Evolutionary conservation across 1,139 yeast species (phyloP).

Genomic region (Arxiozyma bovina): DNA sequence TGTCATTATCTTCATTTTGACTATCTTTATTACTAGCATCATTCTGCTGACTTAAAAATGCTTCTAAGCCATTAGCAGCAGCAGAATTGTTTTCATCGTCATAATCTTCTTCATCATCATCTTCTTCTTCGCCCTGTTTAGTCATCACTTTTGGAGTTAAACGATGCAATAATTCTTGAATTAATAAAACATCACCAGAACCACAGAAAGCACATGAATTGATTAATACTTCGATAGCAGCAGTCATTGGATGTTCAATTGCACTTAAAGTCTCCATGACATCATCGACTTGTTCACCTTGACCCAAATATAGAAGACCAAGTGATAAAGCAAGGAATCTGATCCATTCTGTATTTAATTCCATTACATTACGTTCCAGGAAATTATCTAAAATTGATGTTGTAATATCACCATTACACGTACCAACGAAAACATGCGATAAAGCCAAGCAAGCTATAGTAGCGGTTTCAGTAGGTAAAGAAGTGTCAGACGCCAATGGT

Average conservation of each 20-base stretch:
- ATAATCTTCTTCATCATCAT: constrained; percentile 40
- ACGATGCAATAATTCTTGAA: constrained; percentile 84
- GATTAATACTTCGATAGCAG: constrained; percentile 81
- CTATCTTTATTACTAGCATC: constrained; percentile 11
- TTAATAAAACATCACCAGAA: constrained; percentile 92
- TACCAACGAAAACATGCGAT: constrained; percentile 92
- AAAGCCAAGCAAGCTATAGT: constrained; percentile 84
- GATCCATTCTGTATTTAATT: constrained; percentile 77
- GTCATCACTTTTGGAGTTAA: constrained; percentile 55
- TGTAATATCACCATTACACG: constrained; percentile 90
- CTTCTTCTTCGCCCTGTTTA: constrained; percentile 38
- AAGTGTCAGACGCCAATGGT: constrained; percentile 82
- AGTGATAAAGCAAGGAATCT: constrained; percentile 87
- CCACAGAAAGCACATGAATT: constrained; percentile 96
- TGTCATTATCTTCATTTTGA: constrained; percentile 15
- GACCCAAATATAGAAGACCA: constrained; percentile 88
- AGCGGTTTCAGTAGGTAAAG: constrained; percentile 66
- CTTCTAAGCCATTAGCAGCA: constrained; percentile 25
- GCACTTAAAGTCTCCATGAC: constrained; percentile 92
- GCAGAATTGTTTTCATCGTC: constrained; percentile 13
- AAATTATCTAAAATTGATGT: constrained; percentile 84
- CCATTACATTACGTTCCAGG: constrained; percentile 72
- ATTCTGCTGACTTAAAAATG: constrained; percentile 21
- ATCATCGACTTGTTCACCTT: constrained; percentile 90
- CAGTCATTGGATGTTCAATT: constrained; percentile 87